phyloP scores from a whole-genome alignment of 2,329 filamentous ascomycete species.

The Verticillium longisporum region DNA sequence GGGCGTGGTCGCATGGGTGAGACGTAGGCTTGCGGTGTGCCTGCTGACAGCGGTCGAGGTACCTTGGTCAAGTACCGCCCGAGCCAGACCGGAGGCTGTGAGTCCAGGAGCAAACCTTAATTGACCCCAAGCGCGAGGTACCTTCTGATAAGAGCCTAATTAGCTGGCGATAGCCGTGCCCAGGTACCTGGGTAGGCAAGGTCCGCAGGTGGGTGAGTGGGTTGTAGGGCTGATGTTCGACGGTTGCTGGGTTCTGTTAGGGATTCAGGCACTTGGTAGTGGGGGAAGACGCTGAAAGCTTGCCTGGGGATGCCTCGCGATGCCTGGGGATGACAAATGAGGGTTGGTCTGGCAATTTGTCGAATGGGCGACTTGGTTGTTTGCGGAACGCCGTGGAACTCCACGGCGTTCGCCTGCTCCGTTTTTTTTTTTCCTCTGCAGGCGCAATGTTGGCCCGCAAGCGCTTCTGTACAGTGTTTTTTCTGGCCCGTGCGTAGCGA shows the following conservation, averaged over 20 bases:
- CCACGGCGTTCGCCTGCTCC: neutral
- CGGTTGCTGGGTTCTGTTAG: too few relatives aligned
- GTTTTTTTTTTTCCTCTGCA: neutral
- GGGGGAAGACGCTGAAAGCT: too few relatives aligned
- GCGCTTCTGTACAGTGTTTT: too few relatives aligned
- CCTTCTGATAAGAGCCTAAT: neutral
- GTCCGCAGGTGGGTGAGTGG: too few relatives aligned
- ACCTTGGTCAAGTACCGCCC: neutral
- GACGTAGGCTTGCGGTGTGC: neutral
- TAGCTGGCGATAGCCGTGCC: neutral
- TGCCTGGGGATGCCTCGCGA: too few relatives aligned
- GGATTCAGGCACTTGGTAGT: too few relatives aligned
- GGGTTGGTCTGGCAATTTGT: neutral
- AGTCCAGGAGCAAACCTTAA: too few relatives aligned
- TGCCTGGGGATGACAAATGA: neutral
- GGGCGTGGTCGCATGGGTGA: neutral
- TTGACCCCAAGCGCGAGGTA: too few relatives aligned
- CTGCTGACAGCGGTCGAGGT: neutral
- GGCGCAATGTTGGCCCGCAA: neutral
- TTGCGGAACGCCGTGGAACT: neutral
- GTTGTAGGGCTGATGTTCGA: neutral
- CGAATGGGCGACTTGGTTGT: neutral
- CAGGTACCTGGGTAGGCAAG: neutral
- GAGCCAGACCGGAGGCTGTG: neutral
- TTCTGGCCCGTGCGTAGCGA: too few relatives aligned